Evolutionary conservation across 768 basidiomycete genomes (phyloP), one percentile per base, ranked within the genome.

Genomic region (Leucosporidium creatinivorum): DNA sequence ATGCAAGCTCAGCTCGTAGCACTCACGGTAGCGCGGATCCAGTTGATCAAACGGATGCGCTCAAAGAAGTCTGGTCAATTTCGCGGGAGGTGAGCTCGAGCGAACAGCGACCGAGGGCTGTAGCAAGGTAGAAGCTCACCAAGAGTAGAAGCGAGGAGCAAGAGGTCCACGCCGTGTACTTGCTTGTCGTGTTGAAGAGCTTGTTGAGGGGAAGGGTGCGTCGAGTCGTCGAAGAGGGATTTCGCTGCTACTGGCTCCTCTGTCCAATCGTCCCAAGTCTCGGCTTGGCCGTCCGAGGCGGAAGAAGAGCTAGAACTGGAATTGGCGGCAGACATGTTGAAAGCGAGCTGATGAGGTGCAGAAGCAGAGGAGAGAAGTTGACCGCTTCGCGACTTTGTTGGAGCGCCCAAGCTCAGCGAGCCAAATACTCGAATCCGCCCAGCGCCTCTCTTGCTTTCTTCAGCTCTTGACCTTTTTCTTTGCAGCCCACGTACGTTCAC

Each of bases 31-130:
- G 84, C 87, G 65, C 93, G 81, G 75, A 94, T 91, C 78, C 84
- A 89, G 77, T 96, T 96, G 79, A 96, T 85, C 60, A 96, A 79
- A 58, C 89, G 84, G 73, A 91, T 86, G 25, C 88, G 83, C 63
- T 84, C 84, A 78, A 91, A 86, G 69, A 87, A 85, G 77, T 94
- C 92, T 72, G n/a, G 58, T 33, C 8, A 44, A 44, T 44, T 44
- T 44, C 39, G 39, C 57, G 36, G 23, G n/a, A 15, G 33, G 8
- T 25, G 5, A 2, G 13, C 44, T 4, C 15, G 25, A 6, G 13
- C 3, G 15, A 48, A 18, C 28, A 57, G 56, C 30, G 8, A 18
- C n/a, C n/a, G 30, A 57, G 33, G 44, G 48, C 28, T 19, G 25
- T 28, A 19, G n/a, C 13, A 3, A 9, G 31, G 31, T 21, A 12